Percentiles rank a stretch among this genome's conserved stretches.
These are phyloP conservation scores for Neurospora sp. DNA, from an alignment of 2,329 filamentous ascomycete species.

Conservation along the genomic window DNA sequence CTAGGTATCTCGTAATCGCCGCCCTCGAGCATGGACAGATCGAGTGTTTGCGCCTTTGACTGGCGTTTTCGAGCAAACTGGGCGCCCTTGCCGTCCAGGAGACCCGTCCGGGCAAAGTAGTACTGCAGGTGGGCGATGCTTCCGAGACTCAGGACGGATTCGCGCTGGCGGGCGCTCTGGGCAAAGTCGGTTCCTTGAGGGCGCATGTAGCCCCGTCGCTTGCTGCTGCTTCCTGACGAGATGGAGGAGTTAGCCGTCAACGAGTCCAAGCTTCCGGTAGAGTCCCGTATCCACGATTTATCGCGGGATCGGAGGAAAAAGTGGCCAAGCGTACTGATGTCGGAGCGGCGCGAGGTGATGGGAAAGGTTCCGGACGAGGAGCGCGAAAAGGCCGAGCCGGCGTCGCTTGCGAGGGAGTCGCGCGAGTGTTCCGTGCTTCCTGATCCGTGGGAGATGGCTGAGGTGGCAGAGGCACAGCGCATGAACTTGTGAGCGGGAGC, in stretches of 20 bases:
- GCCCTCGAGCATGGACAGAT: conserved; percentile 44
- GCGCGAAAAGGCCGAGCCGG: conserved; percentile 41
- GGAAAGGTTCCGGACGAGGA: conserved; percentile 54
- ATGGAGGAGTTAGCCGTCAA: conserved; percentile 9
- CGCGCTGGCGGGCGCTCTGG: conserved; percentile 76
- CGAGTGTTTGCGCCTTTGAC: conserved; percentile 42
- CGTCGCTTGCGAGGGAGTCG: conserved; percentile 45
- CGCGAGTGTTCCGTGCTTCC: conserved; percentile 36
- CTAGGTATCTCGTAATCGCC: conserved; percentile 26
- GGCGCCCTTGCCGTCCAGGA: conserved; percentile 87
- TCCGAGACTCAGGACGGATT: conserved; percentile 91
- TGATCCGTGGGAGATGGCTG: conserved; percentile 49
- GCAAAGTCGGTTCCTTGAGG: conserved; percentile 85
- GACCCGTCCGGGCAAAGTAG: conserved; percentile 90
- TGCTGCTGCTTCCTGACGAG: conserved; percentile 21
- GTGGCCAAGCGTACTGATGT: conserved; percentile 26
- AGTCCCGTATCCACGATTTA: conserved; percentile 21
- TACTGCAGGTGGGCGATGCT: conserved; percentile 97
- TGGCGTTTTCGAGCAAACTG: conserved; percentile 62
- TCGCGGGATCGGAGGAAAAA: conserved; percentile 25
- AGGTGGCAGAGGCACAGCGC: conserved; percentile 54
- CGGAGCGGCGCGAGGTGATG: conserved; percentile 31
- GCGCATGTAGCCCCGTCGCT: conserved; percentile 75
- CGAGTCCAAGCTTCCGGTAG: conserved; percentile 32
- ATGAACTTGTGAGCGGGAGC: conserved; percentile 44